Conservation (phyloP, 768 basidiomycete species). For the Leccinum longicurvipes region DNA sequence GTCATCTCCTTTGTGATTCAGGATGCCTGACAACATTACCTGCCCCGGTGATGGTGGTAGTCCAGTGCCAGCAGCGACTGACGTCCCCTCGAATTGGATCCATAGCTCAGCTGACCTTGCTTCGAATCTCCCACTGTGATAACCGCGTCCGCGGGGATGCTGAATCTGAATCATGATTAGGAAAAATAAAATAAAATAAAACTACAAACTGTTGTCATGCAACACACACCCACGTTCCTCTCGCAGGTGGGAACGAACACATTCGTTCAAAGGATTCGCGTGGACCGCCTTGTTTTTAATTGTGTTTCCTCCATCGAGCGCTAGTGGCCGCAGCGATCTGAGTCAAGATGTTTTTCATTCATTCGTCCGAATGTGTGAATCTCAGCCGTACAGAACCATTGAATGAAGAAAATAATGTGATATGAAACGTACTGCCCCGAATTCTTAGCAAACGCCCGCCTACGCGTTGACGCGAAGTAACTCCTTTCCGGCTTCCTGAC, state of each 20-base stretch:
- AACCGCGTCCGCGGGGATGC: constrained; percentile 3
- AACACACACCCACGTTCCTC: neutral
- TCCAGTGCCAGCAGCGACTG: neutral
- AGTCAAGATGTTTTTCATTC: neutral
- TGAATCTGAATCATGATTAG: neutral
- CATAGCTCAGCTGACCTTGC: neutral
- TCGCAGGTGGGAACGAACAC: constrained; percentile 10
- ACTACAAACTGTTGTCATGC: constrained; percentile 14
- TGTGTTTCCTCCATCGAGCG: neutral
- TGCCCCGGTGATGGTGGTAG: neutral
- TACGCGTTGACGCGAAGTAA: neutral
- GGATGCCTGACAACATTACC: neutral
- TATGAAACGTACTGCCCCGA: neutral
- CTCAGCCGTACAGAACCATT: neutral
- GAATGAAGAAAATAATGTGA: neutral
- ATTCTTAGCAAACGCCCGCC: neutral
- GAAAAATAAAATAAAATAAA: neutral
- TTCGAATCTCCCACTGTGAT: neutral
- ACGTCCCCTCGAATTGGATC: neutral
- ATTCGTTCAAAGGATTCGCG: neutral
- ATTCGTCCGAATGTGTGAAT: neutral
- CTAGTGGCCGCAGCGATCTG: neutral
- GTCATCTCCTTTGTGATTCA: neutral
- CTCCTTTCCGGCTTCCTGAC: constrained; percentile 8
- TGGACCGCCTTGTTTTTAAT: neutral